These are phyloP conservation scores for Fusarium chaquense DNA, from an alignment of 2,329 filamentous ascomycete species.

Conservation along the genomic window DNA sequence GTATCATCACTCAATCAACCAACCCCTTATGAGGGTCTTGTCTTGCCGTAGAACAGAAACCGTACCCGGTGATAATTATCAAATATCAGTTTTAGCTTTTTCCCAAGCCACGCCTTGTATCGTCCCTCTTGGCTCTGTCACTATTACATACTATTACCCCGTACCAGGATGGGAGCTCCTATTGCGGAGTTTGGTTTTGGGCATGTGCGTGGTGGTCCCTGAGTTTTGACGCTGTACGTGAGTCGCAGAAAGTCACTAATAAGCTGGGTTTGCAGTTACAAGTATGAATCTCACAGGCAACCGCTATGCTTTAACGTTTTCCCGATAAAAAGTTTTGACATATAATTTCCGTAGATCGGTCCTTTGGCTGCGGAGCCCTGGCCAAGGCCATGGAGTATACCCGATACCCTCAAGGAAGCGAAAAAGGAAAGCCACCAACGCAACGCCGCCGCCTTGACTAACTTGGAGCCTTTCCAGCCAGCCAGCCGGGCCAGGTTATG, in stretches of 20 bases:
- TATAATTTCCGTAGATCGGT: constrained; percentile 15
- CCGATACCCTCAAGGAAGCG: constrained; percentile 5
- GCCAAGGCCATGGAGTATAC: neutral
- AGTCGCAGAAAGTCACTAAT: constrained; percentile 7
- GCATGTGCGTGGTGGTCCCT: constrained; percentile 6
- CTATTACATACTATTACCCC: constrained; percentile 1
- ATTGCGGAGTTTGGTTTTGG: constrained; percentile 17
- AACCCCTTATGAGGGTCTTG: constrained; percentile 1
- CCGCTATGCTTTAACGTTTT: constrained; percentile 9
- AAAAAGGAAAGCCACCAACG: neutral
- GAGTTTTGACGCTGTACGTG: constrained; percentile 11
- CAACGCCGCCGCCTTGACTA: neutral
- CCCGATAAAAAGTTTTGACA: constrained; percentile 2
- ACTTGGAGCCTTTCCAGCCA: neutral
- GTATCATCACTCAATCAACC: constrained; percentile 3
- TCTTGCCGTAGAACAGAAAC: neutral
- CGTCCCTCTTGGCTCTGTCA: neutral
- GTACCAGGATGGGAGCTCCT: constrained; percentile 1
- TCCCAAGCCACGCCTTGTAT: constrained; percentile 4
- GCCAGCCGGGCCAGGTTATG: neutral
- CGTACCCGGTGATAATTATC: constrained; percentile 4
- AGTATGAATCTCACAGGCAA: constrained; percentile 3
- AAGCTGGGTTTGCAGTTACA: neutral
- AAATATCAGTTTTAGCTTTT: constrained; percentile 2
- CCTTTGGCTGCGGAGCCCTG: constrained; percentile 7